These are phyloP conservation scores for Phytopythium boreale DNA, from an alignment of 352 stramenopile species.

Conservation along the genomic window DNA sequence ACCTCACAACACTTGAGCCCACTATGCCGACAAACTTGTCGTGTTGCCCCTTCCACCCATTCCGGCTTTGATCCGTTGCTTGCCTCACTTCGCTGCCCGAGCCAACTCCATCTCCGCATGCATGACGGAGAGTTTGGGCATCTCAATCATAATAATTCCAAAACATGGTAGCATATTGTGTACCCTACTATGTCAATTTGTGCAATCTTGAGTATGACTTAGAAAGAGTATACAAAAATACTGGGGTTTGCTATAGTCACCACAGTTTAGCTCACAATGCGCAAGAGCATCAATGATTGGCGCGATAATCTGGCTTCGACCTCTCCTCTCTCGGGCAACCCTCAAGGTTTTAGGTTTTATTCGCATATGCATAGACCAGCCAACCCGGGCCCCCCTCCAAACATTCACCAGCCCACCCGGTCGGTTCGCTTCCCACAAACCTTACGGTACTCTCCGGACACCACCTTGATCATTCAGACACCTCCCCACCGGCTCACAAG, in stretches of 20 bases:
- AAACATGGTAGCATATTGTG: background rate
- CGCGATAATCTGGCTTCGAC: background rate
- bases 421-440: background rate
- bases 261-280: background rate
- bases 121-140: background rate
- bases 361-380: background rate
- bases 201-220: no score
- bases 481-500: background rate
- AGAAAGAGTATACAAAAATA: no score
- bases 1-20: background rate
- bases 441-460: background rate
- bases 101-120: background rate
- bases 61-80: background rate
- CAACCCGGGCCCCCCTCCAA: background rate
- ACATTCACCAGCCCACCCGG: background rate
- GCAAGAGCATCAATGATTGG: background rate
- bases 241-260: no score
- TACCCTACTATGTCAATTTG: background rate
- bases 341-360: background rate
- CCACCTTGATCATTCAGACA: background rate
- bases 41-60: conserved; percentile 6
- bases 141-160: no score
- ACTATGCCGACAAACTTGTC: background rate
- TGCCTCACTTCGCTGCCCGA: background rate
- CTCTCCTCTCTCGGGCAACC: background rate